phyloP scores from a whole-genome alignment of 2,329 filamentous ascomycete species.

The Colletotrichum cereale region DNA sequence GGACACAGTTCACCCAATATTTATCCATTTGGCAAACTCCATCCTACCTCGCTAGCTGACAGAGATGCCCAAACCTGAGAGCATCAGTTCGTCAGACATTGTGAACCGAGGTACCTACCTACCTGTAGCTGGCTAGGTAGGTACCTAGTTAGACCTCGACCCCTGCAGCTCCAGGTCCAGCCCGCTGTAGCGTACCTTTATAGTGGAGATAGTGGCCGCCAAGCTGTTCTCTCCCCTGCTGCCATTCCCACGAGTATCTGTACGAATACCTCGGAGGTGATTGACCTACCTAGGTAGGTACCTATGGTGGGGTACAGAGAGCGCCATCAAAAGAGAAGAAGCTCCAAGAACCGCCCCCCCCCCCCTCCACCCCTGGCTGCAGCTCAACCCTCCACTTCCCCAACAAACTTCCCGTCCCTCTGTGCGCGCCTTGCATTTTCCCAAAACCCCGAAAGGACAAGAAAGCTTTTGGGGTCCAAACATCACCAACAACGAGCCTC shows the following conservation, averaged over 20 bases:
- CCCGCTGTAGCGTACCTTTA: conserved; percentile 17
- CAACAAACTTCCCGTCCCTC: conserved; percentile 31
- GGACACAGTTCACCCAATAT: not conserved
- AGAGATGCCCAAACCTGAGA: not conserved
- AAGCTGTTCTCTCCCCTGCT: not conserved
- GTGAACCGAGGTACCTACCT: not conserved
- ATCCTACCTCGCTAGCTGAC: not conserved
- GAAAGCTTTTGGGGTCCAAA: not conserved
- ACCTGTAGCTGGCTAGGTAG: too few species aligned
- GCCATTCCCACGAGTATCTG: conserved; percentile 5
- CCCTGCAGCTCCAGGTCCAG: conserved; percentile 9
- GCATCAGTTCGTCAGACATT: not conserved
- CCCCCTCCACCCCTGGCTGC: too few species aligned
- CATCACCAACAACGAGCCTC: not conserved
- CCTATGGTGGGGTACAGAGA: not conserved
- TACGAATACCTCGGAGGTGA: conserved; percentile 23
- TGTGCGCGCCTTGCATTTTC: not conserved
- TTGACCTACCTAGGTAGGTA: conserved; percentile 20
- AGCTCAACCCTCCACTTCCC: conserved; percentile 38
- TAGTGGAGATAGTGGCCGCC: too few species aligned
- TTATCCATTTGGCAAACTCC: not conserved
- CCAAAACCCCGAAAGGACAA: not conserved
- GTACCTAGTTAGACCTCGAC: not conserved
- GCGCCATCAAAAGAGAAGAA: conserved; percentile 14
- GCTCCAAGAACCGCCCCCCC: conserved; percentile 6